phyloP scores from a whole-genome alignment of 768 basidiomycete species.

The Agaricus sinodeliciosus region DNA sequence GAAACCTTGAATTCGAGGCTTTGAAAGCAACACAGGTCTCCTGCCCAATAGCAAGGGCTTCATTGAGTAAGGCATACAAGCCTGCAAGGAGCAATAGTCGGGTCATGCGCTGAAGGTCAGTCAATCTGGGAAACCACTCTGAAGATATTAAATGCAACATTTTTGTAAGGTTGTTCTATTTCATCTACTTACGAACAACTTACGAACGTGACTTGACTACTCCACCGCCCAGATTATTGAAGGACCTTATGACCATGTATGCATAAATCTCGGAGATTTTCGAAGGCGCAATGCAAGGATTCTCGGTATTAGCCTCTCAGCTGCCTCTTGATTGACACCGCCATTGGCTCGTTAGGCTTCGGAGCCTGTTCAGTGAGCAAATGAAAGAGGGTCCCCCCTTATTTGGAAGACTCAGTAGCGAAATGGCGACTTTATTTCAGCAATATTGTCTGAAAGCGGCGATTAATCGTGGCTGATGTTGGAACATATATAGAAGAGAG shows the following conservation, averaged over 20 bases:
- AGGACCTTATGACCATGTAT: constrained; percentile 4
- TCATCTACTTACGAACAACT: background rate
- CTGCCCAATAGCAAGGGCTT: constrained; percentile 38
- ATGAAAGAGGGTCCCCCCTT: too few species aligned
- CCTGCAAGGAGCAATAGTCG: constrained; percentile 10
- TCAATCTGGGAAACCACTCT: too few species aligned
- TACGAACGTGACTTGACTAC: background rate
- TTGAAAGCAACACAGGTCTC: constrained; percentile 40
- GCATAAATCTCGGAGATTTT: constrained; percentile 7
- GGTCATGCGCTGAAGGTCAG: background rate
- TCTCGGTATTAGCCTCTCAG: background rate
- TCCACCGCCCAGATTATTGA: background rate
- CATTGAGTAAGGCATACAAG: constrained; percentile 14
- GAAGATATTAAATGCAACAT: background rate
- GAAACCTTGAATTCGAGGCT: constrained; percentile 29
- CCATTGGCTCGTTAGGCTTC: too few species aligned
- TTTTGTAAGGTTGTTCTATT: constrained; percentile 1
- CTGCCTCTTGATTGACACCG: too few species aligned
- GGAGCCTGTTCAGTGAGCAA: too few species aligned
- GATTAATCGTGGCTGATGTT: background rate
- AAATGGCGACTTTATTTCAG: background rate
- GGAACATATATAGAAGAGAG: background rate
- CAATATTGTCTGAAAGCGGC: background rate
- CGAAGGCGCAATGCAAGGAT: background rate
- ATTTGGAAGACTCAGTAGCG: background rate